Conservation (phyloP, 371 early-diverging fungal genomes). For the Capillidium heterosporum region DNA sequence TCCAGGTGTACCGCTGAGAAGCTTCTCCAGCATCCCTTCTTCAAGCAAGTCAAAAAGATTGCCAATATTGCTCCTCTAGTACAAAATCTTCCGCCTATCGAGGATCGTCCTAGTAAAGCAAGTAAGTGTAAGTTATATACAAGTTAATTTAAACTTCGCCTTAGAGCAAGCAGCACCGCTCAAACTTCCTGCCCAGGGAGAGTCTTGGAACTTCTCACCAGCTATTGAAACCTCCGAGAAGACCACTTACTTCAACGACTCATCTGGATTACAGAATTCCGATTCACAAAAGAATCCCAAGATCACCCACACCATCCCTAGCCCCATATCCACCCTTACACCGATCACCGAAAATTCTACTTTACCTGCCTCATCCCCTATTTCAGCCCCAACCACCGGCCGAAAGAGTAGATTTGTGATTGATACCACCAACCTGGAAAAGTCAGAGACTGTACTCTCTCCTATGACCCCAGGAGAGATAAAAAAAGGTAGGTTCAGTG, state of each 20-base stretch:
- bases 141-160: neutral
- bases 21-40: constrained; percentile 56
- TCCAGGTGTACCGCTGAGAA: constrained; percentile 61
- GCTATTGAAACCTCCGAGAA: neutral
- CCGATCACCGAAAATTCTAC: neutral
- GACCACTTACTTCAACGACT: neutral
- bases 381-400: neutral
- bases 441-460: neutral
- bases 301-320: neutral
- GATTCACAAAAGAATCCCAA: neutral
- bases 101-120: constrained; percentile 27
- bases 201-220: constrained; percentile 4
- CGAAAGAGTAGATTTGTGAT: constrained; percentile 1
- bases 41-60: constrained; percentile 54
- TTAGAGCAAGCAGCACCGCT: neutral
- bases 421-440: neutral
- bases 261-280: neutral
- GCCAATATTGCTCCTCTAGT: constrained; percentile 39
- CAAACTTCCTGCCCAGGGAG: neutral
- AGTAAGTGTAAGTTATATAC: constrained; percentile 9
- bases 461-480: neutral
- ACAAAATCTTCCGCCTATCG: constrained; percentile 46
- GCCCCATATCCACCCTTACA: neutral
- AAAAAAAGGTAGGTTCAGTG: neutral
- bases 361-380: neutral